Percentiles rank a stretch among this genome's conserved stretches.
phyloP scores from a whole-genome alignment of 1,284 basidiomycete species.

The Schizopora paradoxa region DNA sequence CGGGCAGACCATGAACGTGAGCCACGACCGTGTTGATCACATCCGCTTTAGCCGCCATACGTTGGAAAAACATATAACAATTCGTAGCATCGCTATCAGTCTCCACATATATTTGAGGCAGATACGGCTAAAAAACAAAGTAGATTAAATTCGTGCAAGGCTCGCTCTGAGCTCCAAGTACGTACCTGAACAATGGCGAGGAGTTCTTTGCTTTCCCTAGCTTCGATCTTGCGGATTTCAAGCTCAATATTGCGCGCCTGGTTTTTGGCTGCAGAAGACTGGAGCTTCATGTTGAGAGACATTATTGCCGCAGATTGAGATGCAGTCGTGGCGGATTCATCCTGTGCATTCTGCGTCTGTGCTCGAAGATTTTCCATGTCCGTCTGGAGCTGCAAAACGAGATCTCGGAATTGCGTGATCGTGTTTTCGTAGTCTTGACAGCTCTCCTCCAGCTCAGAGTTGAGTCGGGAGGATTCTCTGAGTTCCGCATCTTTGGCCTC shows the following conservation, averaged over 20 bases:
- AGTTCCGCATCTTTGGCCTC: slow-evolving; percentile 70
- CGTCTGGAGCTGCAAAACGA: slow-evolving; percentile 80
- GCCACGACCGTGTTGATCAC: slow-evolving; percentile 78
- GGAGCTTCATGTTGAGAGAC: slow-evolving; percentile 88
- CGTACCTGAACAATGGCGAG: slow-evolving; percentile 63
- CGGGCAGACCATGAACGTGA: slow-evolving; percentile 76
- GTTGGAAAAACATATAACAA: slow-evolving; percentile 87
- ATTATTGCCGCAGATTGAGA: slow-evolving; percentile 81
- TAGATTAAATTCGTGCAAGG: slow-evolving; percentile 2
- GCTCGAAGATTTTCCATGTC: slow-evolving; percentile 79
- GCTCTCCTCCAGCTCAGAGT: slow-evolving; percentile 66
- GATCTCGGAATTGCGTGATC: slow-evolving; percentile 85
- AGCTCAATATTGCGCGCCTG: slow-evolving; percentile 85
- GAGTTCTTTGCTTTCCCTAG: slow-evolving; percentile 74
- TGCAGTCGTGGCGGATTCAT: slow-evolving; percentile 69
- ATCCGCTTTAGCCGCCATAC: slow-evolving; percentile 79
- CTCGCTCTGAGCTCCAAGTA: not conserved
- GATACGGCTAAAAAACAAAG: slow-evolving; percentile 55
- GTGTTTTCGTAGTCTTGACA: slow-evolving; percentile 85
- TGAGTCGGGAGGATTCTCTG: slow-evolving; percentile 60
- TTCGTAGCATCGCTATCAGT: slow-evolving; percentile 82
- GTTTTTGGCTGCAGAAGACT: slow-evolving; percentile 83
- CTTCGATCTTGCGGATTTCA: slow-evolving; percentile 80
- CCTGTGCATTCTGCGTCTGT: slow-evolving; percentile 79
- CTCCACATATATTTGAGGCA: slow-evolving; percentile 82